These are phyloP conservation scores for Corylus americana DNA, from an alignment of 306 rosid genomes.

Conservation along the genomic window DNA sequence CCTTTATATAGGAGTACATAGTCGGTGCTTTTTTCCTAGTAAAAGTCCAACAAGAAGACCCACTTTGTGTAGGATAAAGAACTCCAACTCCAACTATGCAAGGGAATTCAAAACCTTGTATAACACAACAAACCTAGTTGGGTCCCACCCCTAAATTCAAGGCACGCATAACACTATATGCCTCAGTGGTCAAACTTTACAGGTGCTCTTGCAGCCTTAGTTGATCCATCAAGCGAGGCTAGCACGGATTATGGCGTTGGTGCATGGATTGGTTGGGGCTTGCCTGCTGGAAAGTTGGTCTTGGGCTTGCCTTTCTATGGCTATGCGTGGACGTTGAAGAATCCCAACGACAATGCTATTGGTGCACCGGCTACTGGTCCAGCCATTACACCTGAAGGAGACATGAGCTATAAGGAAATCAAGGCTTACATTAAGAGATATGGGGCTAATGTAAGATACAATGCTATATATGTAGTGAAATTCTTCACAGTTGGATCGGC, in stretches of 20 bases:
- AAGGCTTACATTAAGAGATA: slow-evolving; percentile 10
- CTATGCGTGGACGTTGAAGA: slow-evolving; percentile 31
- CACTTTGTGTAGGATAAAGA: no score
- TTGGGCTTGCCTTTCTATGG: slow-evolving; percentile 41
- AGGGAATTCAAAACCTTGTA: no score
- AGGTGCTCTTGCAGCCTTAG: slow-evolving; percentile 23
- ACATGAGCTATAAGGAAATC: slow-evolving; percentile 24
- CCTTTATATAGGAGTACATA: no score
- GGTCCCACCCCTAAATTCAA: no score
- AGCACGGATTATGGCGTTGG: slow-evolving; percentile 23
- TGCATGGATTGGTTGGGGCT: slow-evolving; percentile 27
- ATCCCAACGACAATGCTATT: slow-evolving; percentile 5
- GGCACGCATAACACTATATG: no score
- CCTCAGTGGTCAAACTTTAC: slow-evolving; percentile 23
- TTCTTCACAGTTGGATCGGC: slow-evolving; percentile 34
- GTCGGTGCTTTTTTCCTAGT: no score
- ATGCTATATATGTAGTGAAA: slow-evolving; percentile 38
- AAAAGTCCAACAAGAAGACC: no score
- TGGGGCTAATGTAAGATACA: slow-evolving; percentile 3
- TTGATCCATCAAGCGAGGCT: slow-evolving; percentile 14
- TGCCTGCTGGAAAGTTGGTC: slow-evolving; percentile 27
- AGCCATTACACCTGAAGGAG: background rate
- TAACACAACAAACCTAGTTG: no score
- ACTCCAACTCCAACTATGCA: no score
- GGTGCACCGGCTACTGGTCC: slow-evolving; percentile 39